A percentile compares a stretch with the other conserved stretches of the same genome.
Conservation (phyloP, 169 alveolate genomes). For the Cryptosporidium xiaoi region DNA sequence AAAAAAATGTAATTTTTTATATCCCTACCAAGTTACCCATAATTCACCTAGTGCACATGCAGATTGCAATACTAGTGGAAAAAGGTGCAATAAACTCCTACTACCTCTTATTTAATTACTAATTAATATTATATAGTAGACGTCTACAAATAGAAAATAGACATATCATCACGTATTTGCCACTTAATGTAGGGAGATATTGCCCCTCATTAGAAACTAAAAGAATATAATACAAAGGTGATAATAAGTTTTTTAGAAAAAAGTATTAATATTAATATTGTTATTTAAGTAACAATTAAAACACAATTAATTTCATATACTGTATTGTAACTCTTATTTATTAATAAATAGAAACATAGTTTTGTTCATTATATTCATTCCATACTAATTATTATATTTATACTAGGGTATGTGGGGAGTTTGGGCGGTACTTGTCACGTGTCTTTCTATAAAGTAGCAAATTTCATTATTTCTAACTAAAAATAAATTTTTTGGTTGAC, state of each 20-base stretch:
- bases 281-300: no score
- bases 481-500: no score
- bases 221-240: not conserved
- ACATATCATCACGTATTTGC: slow-evolving; percentile 48
- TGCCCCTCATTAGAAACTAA: slow-evolving; percentile 52
- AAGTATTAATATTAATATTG: no score
- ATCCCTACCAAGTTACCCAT: slow-evolving; percentile 75
- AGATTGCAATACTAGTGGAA: slow-evolving; percentile 73
- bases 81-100: slow-evolving; percentile 41
- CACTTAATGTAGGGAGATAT: slow-evolving; percentile 59
- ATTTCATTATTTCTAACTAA: no score
- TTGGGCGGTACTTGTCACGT: slow-evolving; percentile 33
- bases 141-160: slow-evolving; percentile 66
- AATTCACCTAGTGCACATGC: slow-evolving; percentile 73
- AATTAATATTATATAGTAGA: slow-evolving; percentile 18
- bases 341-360: not conserved
- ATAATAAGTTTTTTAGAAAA: not conserved
- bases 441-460: not conserved
- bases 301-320: no score
- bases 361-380: not conserved
- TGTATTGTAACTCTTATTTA: no score
- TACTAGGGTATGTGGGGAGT: slow-evolving; percentile 39
- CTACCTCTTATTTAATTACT: slow-evolving; percentile 4
- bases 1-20: not conserved
- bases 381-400: not conserved